Percentiles rank a stretch among this genome's conserved stretches.
Evolutionary conservation across 2,329 filamentous ascomycete genomes (phyloP).

Genomic region (Colletotrichum magnum): DNA sequence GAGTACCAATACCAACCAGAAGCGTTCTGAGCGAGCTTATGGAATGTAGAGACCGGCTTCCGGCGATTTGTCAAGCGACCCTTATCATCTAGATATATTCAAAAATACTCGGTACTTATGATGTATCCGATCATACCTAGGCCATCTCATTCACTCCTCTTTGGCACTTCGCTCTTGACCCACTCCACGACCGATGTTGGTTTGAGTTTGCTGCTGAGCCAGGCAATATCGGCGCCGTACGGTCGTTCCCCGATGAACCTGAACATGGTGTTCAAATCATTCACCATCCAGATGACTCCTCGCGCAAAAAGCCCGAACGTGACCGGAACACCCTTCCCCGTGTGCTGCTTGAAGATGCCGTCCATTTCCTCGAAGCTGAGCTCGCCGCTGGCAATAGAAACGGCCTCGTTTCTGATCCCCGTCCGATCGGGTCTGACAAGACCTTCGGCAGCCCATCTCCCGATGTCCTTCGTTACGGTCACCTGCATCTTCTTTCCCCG

Average conservation of each 20-base stretch:
- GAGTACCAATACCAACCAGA: too few species aligned
- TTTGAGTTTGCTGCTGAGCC: constrained; percentile 31
- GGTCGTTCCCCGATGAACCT: constrained; percentile 43
- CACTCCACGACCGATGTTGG: too few species aligned
- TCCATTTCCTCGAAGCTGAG: constrained; percentile 44
- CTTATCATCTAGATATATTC: too few species aligned
- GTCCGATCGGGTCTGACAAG: constrained; percentile 41
- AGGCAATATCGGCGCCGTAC: constrained; percentile 45
- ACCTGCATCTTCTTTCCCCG: constrained; percentile 46
- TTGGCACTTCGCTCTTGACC: too few species aligned
- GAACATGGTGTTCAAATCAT: background rate
- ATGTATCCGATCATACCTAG: too few species aligned
- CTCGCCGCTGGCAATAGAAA: constrained; percentile 46
- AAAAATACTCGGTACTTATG: too few species aligned
- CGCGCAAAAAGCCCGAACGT: background rate
- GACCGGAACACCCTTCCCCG: background rate
- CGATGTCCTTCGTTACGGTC: constrained; percentile 45
- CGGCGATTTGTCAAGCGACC: too few species aligned
- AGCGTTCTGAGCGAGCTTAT: too few species aligned
- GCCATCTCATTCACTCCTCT: too few species aligned
- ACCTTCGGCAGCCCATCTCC: constrained; percentile 44
- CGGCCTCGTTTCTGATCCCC: constrained; percentile 43
- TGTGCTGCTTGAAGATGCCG: constrained; percentile 5
- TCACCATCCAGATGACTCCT: background rate
- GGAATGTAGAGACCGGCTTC: too few species aligned